A percentile compares a stretch with the other conserved stretches of the same genome.
Evolutionary conservation across 1,139 yeast genomes (phyloP).

Genomic region (Lodderomyces beijingensis): DNA sequence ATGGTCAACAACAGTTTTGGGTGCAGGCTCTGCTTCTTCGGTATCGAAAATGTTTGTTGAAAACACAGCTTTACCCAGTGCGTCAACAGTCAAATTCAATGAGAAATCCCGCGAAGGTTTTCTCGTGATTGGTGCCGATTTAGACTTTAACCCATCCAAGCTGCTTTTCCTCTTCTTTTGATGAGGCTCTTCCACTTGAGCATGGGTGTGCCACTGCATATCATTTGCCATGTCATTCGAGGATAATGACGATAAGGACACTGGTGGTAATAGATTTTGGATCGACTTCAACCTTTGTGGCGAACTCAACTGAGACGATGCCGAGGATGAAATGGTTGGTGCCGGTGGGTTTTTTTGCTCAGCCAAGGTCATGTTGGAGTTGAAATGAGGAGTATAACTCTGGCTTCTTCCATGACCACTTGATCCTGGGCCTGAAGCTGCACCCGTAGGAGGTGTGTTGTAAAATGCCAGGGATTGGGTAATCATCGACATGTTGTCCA

Average conservation of each 20-base stretch:
- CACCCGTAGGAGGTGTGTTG: slow-evolving; percentile 16
- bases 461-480: slow-evolving; percentile 12
- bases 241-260: slow-evolving; percentile 15
- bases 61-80: slow-evolving; percentile 45
- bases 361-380: not conserved
- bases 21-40: not conserved
- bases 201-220: too few species aligned
- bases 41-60: slow-evolving; percentile 18
- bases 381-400: not conserved
- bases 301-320: not conserved
- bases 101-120: slow-evolving; percentile 23
- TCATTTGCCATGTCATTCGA: too few species aligned
- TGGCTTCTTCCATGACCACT: not conserved
- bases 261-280: slow-evolving; percentile 29
- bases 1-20: not conserved
- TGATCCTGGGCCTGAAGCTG: not conserved
- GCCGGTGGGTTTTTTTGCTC: slow-evolving; percentile 2
- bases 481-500: slow-evolving; percentile 29
- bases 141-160: not conserved
- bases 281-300: not conserved
- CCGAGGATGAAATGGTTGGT: slow-evolving; percentile 1
- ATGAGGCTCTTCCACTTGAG: not conserved
- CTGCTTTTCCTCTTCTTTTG: slow-evolving; percentile 1
- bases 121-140: slow-evolving; percentile 1
- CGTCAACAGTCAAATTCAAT: slow-evolving; percentile 38